Evolutionary conservation across 306 rosid genomes (phyloP).

Genomic region (Sesbania bispinosa): DNA sequence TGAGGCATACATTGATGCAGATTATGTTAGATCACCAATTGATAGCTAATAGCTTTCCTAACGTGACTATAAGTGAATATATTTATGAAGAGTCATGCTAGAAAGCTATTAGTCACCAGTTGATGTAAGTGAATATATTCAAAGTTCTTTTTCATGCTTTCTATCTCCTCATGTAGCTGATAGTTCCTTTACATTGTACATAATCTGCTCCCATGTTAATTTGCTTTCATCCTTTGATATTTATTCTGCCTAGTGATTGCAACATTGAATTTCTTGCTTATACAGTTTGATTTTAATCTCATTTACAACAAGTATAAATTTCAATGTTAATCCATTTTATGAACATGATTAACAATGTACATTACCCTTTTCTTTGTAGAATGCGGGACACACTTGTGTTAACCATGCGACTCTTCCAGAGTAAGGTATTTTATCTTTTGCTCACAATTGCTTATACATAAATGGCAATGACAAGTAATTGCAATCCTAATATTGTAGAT

Average conservation of each 20-base stretch:
- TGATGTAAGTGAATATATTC: neutral
- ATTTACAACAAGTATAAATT: neutral
- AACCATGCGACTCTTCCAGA: conserved; percentile 87
- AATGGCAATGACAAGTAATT: neutral
- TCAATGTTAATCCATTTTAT: conserved; percentile 15
- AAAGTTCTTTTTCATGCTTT: neutral
- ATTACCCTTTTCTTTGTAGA: conserved; percentile 45
- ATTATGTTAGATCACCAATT: no score
- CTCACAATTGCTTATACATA: neutral
- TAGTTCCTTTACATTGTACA: neutral
- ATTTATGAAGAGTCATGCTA: neutral
- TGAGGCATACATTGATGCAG: no score
- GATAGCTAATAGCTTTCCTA: no score
- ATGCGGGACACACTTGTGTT: conserved; percentile 86
- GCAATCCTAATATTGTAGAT: neutral
- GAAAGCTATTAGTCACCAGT: neutral
- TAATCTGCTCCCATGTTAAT: neutral
- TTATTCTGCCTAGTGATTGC: conserved; percentile 1
- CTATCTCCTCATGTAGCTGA: neutral
- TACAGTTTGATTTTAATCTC: neutral
- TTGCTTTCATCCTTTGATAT: neutral
- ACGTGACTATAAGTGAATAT: no score
- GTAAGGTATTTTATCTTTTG: conserved; percentile 58
- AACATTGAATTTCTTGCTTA: neutral
- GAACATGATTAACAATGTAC: conserved; percentile 18